A percentile compares a stretch with the other conserved stretches of the same genome.
phyloP scores from a whole-genome alignment of 1,139 yeast genomes.

The Sugiyamaella novakii region DNA sequence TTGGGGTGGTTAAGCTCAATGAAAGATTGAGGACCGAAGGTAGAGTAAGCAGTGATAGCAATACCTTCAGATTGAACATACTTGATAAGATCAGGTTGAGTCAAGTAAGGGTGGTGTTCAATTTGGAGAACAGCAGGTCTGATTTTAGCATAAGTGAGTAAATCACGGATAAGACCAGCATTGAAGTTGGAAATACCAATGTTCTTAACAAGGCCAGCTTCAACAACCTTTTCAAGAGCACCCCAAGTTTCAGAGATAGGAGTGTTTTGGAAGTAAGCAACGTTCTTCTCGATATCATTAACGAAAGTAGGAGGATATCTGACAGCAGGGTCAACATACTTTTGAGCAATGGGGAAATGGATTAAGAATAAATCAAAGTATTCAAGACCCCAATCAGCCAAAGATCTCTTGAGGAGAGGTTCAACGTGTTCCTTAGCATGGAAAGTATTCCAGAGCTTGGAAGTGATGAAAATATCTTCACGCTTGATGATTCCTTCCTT shows the following conservation, averaged over 20 bases:
- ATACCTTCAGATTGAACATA: conserved; percentile 63
- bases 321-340: conserved; percentile 54
- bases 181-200: conserved; percentile 85
- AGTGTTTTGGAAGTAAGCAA: conserved; percentile 53
- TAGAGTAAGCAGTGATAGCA: conserved; percentile 78
- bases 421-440: conserved; percentile 52
- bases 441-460: conserved; percentile 51
- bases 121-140: conserved; percentile 83
- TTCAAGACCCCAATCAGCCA: conserved; percentile 58
- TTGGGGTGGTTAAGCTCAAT: conserved; percentile 53
- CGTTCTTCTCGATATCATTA: conserved; percentile 58
- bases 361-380: conserved; percentile 64
- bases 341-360: conserved; percentile 64
- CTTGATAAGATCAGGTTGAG: conserved; percentile 68
- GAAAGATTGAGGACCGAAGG: conserved; percentile 67
- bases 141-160: conserved; percentile 69
- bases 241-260: conserved; percentile 79
- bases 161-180: conserved; percentile 73
- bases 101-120: conserved; percentile 91
- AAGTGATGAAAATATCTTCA: conserved; percentile 47
- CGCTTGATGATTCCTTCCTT: conserved; percentile 45
- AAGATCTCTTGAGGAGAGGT: conserved; percentile 49
- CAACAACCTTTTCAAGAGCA: conserved; percentile 65
- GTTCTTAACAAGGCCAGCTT: conserved; percentile 66
- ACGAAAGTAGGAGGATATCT: conserved; percentile 71